Evolutionary conservation across 1,284 basidiomycete species (phyloP), one percentile per base, ranked within the genome.

Genomic region (Ceratobasidium sp.): DNA sequence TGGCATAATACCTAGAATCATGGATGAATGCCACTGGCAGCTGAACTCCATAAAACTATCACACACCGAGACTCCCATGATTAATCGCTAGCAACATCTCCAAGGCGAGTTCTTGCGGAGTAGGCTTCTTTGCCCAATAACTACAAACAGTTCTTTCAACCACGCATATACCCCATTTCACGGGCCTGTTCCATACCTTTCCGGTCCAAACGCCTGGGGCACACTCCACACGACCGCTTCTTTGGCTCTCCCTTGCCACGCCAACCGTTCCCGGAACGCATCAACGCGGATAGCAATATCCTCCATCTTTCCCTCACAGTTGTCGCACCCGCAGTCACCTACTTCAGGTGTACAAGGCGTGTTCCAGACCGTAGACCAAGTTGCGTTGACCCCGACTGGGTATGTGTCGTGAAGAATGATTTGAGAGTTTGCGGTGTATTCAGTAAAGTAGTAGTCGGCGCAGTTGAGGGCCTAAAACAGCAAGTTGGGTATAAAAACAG

Each of bases 151-250:
- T 1, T 27, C 19, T 14, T 49, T 64, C 1, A 64, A 24, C 19
- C 24, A 41, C 51, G 29, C n/a, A 54, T 39, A n/a, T 43, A 24
- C 71, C 34, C 0, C 41, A 29, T 19, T 5, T 48, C 27, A 46
- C 7, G 6, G 2, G 14, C 24, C n/a, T 43, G n/a, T n/a, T 11
- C 41, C 88, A 79, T 62, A 91, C 89, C 84, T 83, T 27, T 84
- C 83, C 43, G 84, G 85, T 13, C 91, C 91, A 80, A 93, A 93
- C 0, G 86, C 92, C 80, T 93, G 92, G 0, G 91, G 90, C 0
- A 92, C 91, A 1, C 88, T 87, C 92, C 92, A 93, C 1, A 92
- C 84, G 0, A 88, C 84, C 79, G 89, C 88, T 1, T 84, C 86
- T 16, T 86, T 82, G 64, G 88, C 88, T 87, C 90, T 89, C 4